Evolutionary conservation across 257 asterid genomes (phyloP), one percentile per base, ranked within the genome.

Genomic region (Solanum phureja): DNA sequence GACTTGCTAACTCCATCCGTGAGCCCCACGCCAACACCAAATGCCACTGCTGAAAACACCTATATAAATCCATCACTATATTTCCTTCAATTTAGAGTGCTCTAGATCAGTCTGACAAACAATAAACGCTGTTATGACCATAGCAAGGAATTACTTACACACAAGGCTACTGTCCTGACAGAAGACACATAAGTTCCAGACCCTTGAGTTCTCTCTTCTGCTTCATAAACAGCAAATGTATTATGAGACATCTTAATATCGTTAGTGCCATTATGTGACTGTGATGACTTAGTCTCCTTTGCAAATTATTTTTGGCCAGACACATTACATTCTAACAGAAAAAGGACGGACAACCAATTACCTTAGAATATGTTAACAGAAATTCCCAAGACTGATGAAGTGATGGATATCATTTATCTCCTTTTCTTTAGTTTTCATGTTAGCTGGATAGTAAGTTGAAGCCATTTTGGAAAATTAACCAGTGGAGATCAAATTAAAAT

Each of bases 21-120:
- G 89, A 95, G 92, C 88, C 99, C 99, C 91, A 97, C 69, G 87
- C 98, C 98, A 87, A 93, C 92, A 86, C 99, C 99, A 92, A 97
- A 96, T 62, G 92, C 96, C 90, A 97, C 96, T 64, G 99, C 99
- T 37, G 99, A 88, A 72, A 94, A 86, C 91, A 97, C 98, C 99
- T 97, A 95, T 91, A 95, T 86, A 60, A 92, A 90, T 69, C 38
- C 87, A 86, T 74, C 88, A 90, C 95, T 93, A 89, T 83, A 91
- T 83, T 89, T 92, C 93, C 90, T 90, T 96, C 92, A 92, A 84
- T 88, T 89, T 88, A 87, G 90, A 87, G 73, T 81, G 89, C 89
- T 90, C 91, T 85, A 16, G 11, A 87, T 83, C 84, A 84, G 85
- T 66, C 16, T 86, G 74, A 85, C 56, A 66, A 87, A 60, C 38